Evolutionary conservation across 805 yeast genomes (phyloP).

Genomic region (Cyberlindnera meyerae): DNA sequence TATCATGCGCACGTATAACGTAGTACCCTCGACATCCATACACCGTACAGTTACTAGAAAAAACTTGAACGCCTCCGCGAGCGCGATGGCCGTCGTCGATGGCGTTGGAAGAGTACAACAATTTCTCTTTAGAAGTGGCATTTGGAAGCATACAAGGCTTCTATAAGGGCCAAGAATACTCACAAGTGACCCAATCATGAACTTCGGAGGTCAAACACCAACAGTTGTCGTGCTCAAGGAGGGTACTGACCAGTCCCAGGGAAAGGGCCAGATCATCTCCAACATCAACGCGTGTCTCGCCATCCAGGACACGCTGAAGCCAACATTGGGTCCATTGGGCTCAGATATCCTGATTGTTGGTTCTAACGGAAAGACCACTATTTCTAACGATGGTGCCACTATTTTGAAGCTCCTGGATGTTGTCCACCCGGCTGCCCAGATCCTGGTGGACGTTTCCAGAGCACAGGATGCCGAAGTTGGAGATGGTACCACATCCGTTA

Average conservation of each 20-base stretch:
- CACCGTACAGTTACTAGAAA: too few relatives aligned
- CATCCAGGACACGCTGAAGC: slow-evolving; percentile 89
- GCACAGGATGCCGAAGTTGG: slow-evolving; percentile 99
- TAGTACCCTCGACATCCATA: too few relatives aligned
- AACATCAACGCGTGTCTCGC: slow-evolving; percentile 97
- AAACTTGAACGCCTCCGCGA: too few relatives aligned
- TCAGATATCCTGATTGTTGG: slow-evolving; percentile 90
- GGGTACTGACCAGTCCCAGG: slow-evolving; percentile 97
- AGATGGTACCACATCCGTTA: slow-evolving; percentile 96
- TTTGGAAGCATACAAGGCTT: too few relatives aligned
- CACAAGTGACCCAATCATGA: too few relatives aligned
- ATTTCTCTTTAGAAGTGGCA: too few relatives aligned
- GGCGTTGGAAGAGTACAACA: too few relatives aligned
- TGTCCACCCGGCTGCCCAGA: slow-evolving; percentile 98
- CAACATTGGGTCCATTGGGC: slow-evolving; percentile 96
- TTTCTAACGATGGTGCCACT: slow-evolving; percentile 98
- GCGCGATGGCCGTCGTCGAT: too few relatives aligned
- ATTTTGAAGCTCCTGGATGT: slow-evolving; percentile 87
- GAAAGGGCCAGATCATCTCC: slow-evolving; percentile 90
- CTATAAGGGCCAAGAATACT: too few relatives aligned
- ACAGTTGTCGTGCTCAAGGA: slow-evolving; percentile 97
- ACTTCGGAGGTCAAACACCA: slow-evolving; percentile 89
- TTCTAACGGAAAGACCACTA: slow-evolving; percentile 80
- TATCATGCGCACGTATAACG: too few relatives aligned
- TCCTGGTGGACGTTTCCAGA: slow-evolving; percentile 87